Evolutionary conservation across 306 rosid genomes (phyloP), one percentile per base, ranked within the genome.

Genomic region (Luffa acutangula): DNA sequence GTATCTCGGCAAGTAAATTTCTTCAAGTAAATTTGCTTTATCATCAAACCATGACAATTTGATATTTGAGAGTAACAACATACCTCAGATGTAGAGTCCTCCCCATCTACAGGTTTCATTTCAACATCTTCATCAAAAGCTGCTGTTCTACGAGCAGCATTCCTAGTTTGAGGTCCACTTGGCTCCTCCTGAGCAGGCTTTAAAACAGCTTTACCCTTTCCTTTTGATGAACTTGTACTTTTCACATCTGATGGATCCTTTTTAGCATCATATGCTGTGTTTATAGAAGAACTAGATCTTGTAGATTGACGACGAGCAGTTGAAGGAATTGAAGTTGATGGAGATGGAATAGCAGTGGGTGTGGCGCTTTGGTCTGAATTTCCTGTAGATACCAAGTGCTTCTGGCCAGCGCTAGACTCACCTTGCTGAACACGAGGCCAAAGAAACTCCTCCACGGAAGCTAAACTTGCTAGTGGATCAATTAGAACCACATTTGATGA

Each of bases 31-130:
- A 48, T 48, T 11, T 46, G 37, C 37, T 11, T 39, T 62, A 41
- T 10, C n/a, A 66, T 57, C 73, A 66, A 17, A 66, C 43, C 18
- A 66, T 66, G 33, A 43, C 15, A 66, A 6, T 31, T 66, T 37
- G n/a, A 31, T 3, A 6, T 63, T 48, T 13, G 53, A 64, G 17
- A n/a, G 46, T 66, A 43, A 37, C 51, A 75, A 17, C 85, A 83
- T 84, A 94, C 98, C 98, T 94, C 98, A 76, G 98, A 94, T 46
- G 97, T 92, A 73, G 97, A 89, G 82, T 92, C 97, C 81, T 92
- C 97, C 81, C 92, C 97, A 69, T 83, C 84, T 53, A 81, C 85
- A 78, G 90, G 89, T 78, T 94, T 92, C 86, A 83, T 74, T 71
- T 84, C 91, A 67, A 89, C 84, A 79, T 94, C 98, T 84, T 94